Evolutionary conservation across 2,329 filamentous ascomycete species (phyloP).

Genomic region (Incumbomyces lentus): DNA sequence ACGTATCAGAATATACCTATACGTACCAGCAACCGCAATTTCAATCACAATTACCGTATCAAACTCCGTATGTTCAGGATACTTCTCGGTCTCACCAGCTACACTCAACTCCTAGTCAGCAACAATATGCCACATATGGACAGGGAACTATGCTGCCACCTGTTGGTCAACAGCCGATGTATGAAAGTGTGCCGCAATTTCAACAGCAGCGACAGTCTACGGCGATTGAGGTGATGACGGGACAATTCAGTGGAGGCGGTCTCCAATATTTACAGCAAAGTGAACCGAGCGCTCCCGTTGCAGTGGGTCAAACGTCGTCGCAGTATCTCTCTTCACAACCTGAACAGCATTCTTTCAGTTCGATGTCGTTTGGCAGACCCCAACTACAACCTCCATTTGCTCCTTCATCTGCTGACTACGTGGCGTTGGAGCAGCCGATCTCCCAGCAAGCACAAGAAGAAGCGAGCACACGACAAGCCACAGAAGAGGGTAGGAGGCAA

Average conservation of each 20-base stretch:
- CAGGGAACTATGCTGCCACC: conserved; percentile 58
- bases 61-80: conserved; percentile 52
- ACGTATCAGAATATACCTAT: conserved; percentile 38
- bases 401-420: conserved; percentile 41
- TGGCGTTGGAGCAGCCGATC: conserved; percentile 28
- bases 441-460: conserved; percentile 19
- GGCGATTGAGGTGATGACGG: conserved; percentile 65
- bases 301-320: conserved; percentile 46
- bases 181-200: conserved; percentile 68
- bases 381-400: conserved; percentile 42
- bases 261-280: conserved; percentile 63
- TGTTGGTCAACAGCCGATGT: conserved; percentile 50
- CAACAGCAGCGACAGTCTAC: conserved; percentile 55
- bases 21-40: conserved; percentile 46
- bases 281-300: conserved; percentile 51
- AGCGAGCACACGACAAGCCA: conserved; percentile 35
- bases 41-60: conserved; percentile 55
- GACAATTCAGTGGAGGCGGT: conserved; percentile 47
- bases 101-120: conserved; percentile 33
- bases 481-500: conserved; percentile 59
- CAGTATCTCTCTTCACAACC: conserved; percentile 58
- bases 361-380: conserved; percentile 47
- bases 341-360: conserved; percentile 47
- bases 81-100: conserved; percentile 22
- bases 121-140: conserved; percentile 45